Base-by-base conservation (phyloP, 768 basidiomycete species). In the Agaricus blazei region DNA sequence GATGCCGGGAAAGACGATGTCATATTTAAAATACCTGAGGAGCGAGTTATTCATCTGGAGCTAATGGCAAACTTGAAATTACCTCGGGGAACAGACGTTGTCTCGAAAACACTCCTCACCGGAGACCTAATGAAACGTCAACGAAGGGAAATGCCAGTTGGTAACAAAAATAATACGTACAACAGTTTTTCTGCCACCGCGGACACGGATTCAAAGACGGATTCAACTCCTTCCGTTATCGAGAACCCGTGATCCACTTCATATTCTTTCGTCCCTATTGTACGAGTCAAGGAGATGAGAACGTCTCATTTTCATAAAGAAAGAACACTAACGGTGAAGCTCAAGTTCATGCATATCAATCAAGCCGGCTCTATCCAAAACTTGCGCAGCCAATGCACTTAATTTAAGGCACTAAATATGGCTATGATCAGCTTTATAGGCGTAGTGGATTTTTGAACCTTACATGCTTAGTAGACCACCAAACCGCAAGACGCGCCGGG, bases 381-480 rank as follows among this genome's bases (percentile, higher is more conserved):
- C 67, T 56, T 81, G 80, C 0, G 81, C 83, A 3, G 79, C 81
- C 42, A 81, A 76, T 2, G 74, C 75, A 45, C 80, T 82, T 8
- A 86, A 71, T 52, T 75, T 73, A 41, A 84, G 59, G 56, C 73
- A 81, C 70, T 81, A 58, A 1, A 9, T 28, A 19, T 44, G 44
- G 41, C 43, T 34, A 1, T 34, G 11, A 52, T 49, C 11, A 56
- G 40, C 26, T 27, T 15, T 11, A 23, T 12, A 48, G 34, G 45
- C 8, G 23, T 15, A 29, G 48, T 12, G 19, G 3, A 34, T 14
- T 28, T 29, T 15, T 24, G 50, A 23, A 15, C 65, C 69, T 5
- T 59, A 76, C 79, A 61, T 78, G 70, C 62, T 76, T 70, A 8
- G 71, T 70, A 3, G 75, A 81, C 79, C 80, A 85, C 83, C 83